Conservation (phyloP, 805 yeast genomes). For the Cyberlindnera xishuangbannaensis region DNA sequence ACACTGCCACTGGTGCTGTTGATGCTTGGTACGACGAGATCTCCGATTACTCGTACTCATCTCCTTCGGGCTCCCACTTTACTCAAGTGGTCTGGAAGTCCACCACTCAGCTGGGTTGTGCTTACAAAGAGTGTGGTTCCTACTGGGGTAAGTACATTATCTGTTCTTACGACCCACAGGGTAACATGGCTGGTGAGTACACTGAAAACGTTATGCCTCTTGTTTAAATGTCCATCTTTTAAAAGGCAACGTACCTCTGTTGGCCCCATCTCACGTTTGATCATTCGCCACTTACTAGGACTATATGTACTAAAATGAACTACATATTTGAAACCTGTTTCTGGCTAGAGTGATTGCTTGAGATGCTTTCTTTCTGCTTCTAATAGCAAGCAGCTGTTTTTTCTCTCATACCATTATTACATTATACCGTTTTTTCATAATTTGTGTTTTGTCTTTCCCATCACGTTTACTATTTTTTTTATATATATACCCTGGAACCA, state of each 20-base stretch:
- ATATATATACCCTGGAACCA: no score
- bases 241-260: neutral
- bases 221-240: conserved; percentile 1
- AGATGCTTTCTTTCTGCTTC: no score
- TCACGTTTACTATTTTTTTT: no score
- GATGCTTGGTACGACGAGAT: conserved; percentile 79
- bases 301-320: no score
- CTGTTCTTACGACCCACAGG: conserved; percentile 72
- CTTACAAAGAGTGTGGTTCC: conserved; percentile 51
- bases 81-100: conserved; percentile 79
- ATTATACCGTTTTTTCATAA: no score
- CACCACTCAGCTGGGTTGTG: conserved; percentile 72
- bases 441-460: no score
- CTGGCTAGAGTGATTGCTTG: no score
- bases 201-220: conserved; percentile 25
- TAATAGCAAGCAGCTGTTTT: no score
- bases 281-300: no score
- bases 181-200: conserved; percentile 59
- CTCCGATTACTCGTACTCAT: conserved; percentile 43
- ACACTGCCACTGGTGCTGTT: conserved; percentile 45
- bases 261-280: neutral
- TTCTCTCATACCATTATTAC: no score
- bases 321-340: no score
- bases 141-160: conserved; percentile 57
- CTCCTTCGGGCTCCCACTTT: conserved; percentile 69